phyloP scores from a whole-genome alignment of 116 monocot genomes.

The Thalassia testudinum region DNA sequence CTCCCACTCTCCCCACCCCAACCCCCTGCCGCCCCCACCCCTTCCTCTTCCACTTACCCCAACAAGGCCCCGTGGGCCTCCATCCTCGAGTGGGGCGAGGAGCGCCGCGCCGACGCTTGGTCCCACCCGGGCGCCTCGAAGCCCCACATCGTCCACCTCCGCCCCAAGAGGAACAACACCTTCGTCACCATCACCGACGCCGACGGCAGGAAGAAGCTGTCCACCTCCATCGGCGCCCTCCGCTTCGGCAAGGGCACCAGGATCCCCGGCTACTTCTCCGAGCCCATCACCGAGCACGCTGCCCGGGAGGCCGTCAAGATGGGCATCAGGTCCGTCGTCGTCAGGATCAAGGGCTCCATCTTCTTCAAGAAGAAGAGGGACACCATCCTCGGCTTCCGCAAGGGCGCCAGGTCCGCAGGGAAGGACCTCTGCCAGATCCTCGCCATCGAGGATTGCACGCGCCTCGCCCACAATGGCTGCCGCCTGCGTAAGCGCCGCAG shows the following conservation, averaged over 20 bases:
- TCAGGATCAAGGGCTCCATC: constrained; percentile 13
- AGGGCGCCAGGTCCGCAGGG: constrained; percentile 10
- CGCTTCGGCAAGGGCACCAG: constrained; percentile 12
- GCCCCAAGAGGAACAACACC: constrained; percentile 18
- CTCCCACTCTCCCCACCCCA: too few relatives aligned
- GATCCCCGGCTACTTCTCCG: constrained; percentile 11
- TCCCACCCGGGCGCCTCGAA: background rate
- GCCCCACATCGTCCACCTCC: constrained; percentile 15
- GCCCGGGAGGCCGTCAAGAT: constrained; percentile 10
- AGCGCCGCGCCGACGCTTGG: constrained; percentile 4
- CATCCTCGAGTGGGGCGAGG: constrained; percentile 11
- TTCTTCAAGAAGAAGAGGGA: constrained; percentile 25
- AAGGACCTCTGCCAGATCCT: constrained; percentile 7
- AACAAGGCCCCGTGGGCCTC: background rate
- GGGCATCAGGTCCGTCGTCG: constrained; percentile 10
- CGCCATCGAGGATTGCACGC: constrained; percentile 11
- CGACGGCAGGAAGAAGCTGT: constrained; percentile 14
- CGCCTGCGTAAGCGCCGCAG: constrained; percentile 13
- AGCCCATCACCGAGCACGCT: constrained; percentile 17
- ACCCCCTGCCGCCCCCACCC: too few relatives aligned
- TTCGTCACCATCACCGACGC: constrained; percentile 17
- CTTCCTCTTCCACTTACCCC: background rate
- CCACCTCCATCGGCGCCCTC: constrained; percentile 11
- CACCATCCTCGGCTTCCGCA: constrained; percentile 11
- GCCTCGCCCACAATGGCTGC: constrained; percentile 20